These are phyloP conservation scores for Fusarium nisikadoi DNA, from an alignment of 2,329 filamentous ascomycete species.

Conservation along the genomic window DNA sequence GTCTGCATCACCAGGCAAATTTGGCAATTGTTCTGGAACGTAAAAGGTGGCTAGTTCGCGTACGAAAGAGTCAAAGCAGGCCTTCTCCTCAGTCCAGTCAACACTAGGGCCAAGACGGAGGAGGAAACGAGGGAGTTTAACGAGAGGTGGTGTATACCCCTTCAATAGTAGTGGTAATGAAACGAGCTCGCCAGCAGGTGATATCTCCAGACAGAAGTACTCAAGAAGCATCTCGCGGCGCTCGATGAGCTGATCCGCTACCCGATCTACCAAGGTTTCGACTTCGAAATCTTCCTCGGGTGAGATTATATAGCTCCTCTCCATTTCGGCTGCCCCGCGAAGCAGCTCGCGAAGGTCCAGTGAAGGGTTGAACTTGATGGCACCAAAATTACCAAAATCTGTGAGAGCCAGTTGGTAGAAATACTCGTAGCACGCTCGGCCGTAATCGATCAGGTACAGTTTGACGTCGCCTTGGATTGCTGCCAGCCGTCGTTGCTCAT, in stretches of 20 bases:
- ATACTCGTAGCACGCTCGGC: constrained; percentile 84
- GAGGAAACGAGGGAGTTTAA: constrained; percentile 89
- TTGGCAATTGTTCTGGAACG: constrained; percentile 84
- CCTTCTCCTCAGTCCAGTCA: constrained; percentile 85
- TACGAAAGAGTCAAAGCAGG: constrained; percentile 87
- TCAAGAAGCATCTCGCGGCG: constrained; percentile 88
- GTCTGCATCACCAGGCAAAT: constrained; percentile 51
- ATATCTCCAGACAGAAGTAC: constrained; percentile 90
- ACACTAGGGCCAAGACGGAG: constrained; percentile 89
- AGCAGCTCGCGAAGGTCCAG: constrained; percentile 78
- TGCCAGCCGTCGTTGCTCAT: constrained; percentile 85
- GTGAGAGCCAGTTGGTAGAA: constrained; percentile 96
- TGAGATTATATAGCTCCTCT: constrained; percentile 61
- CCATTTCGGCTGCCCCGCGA: constrained; percentile 75
- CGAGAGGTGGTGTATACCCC: constrained; percentile 86
- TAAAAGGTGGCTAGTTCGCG: constrained; percentile 90
- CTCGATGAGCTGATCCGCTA: constrained; percentile 76
- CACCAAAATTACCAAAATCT: constrained; percentile 94
- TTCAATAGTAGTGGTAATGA: constrained; percentile 87
- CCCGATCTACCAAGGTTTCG: constrained; percentile 71
- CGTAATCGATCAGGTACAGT: constrained; percentile 93
- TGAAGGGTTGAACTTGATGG: constrained; percentile 81
- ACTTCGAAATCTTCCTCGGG: constrained; percentile 71
- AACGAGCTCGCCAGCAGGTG: constrained; percentile 78
- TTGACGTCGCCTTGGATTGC: constrained; percentile 94